phyloP scores from a whole-genome alignment of 1,139 yeast species.

The Zygosaccharomyces sapae region DNA sequence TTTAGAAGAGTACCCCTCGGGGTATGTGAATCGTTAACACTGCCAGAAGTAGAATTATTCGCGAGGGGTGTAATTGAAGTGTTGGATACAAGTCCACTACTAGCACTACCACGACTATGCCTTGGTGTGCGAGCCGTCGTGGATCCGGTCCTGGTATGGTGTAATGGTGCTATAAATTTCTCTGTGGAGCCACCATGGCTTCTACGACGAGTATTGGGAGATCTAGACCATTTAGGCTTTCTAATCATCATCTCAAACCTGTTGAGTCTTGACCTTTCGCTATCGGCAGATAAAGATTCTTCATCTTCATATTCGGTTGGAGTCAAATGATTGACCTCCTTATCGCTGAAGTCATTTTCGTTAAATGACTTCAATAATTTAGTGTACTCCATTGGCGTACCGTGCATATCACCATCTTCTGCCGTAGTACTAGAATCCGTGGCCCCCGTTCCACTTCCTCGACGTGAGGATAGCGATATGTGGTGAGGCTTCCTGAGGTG shows the following conservation, averaged over 20 bases:
- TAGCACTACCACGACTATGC: conserved; percentile 12
- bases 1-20: conserved; percentile 10
- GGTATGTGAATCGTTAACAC: conserved; percentile 3
- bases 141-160: conserved; percentile 1
- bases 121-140: conserved; percentile 9
- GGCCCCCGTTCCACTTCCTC: not conserved
- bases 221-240: conserved; percentile 23
- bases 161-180: conserved; percentile 7
- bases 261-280: conserved; percentile 15
- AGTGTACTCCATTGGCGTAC: not conserved
- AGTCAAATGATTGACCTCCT: not conserved
- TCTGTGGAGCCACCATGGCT: conserved; percentile 12
- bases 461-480: not conserved
- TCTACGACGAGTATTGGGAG: conserved; percentile 17
- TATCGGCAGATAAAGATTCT: conserved; percentile 11
- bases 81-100: conserved; percentile 2
- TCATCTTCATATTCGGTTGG: conserved; percentile 9
- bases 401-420: not conserved
- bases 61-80: not conserved
- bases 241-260: conserved; percentile 25
- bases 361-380: not conserved
- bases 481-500: conserved; percentile 9
- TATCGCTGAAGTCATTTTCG: not conserved
- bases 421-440: not conserved
- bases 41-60: conserved; percentile 6